A percentile compares a stretch with the other conserved stretches of the same genome.
These are phyloP conservation scores for Blastocystis sp. DNA, from an alignment of 352 stramenopile species.

Conservation along the genomic window DNA sequence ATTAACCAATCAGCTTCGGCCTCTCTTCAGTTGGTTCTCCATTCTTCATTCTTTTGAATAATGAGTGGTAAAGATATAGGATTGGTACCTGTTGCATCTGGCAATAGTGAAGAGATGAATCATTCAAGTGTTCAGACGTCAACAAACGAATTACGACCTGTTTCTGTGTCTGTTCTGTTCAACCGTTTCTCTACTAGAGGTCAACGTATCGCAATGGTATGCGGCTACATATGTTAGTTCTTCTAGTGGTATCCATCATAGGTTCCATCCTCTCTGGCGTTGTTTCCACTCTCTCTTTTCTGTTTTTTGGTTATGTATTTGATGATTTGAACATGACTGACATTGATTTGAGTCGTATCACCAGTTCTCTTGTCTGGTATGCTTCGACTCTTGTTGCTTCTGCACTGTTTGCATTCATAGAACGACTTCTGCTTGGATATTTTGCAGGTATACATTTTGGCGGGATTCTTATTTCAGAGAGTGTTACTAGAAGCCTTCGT, in stretches of 20 bases:
- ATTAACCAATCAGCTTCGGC: neutral
- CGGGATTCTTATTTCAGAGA: neutral
- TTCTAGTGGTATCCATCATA: neutral
- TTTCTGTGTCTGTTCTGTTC: neutral
- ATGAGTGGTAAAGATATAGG: neutral
- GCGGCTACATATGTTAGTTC: neutral
- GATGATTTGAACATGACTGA: neutral
- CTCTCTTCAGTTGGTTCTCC: neutral
- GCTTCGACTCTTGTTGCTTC: neutral
- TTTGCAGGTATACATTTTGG: neutral
- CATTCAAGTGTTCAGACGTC: neutral
- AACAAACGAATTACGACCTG: neutral
- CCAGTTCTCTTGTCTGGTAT: neutral
- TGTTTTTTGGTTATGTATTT: neutral
- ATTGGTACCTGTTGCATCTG: neutral
- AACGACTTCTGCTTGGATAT: neutral
- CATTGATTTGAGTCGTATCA: neutral
- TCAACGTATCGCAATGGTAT: neutral
- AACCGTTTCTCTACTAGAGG: neutral
- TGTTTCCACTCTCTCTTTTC: neutral
- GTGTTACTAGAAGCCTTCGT: constrained; percentile 6
- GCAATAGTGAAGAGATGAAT: neutral
- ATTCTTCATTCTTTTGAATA: neutral
- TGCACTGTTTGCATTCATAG: neutral
- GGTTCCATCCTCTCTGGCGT: constrained; percentile 7